Percentiles rank a stretch among this genome's conserved stretches.
Conservation (phyloP, 768 basidiomycete species). For the Amanita pallidorosea region DNA sequence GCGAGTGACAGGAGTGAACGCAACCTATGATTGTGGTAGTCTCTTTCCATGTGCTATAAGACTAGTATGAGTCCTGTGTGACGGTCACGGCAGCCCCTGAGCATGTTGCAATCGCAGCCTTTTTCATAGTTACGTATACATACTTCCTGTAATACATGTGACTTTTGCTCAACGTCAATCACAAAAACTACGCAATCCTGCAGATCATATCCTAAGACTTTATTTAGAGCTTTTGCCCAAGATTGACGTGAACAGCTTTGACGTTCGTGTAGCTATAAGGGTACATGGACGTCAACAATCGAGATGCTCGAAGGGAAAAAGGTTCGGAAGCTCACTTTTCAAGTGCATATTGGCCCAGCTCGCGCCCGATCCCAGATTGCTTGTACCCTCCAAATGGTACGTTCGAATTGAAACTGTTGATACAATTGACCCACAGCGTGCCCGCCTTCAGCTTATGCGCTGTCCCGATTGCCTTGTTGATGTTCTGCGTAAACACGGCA, state of each 20-base stretch:
- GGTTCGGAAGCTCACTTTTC: slow-evolving; percentile 38
- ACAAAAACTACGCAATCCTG: background rate
- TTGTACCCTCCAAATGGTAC: slow-evolving; percentile 86
- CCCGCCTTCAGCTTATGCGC: slow-evolving; percentile 75
- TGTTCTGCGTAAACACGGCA: slow-evolving; percentile 74
- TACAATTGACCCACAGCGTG: slow-evolving; percentile 62
- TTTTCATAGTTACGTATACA: too few species aligned
- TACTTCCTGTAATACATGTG: too few species aligned
- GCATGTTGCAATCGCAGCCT: too few species aligned
- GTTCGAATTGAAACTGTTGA: slow-evolving; percentile 36
- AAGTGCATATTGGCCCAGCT: slow-evolving; percentile 70
- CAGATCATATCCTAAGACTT: background rate
- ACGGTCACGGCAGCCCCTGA: too few species aligned
- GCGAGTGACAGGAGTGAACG: too few species aligned
- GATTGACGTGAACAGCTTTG: slow-evolving; percentile 62
- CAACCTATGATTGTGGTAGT: too few species aligned
- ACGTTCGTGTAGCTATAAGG: slow-evolving; percentile 48
- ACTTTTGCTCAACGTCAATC: too few species aligned
- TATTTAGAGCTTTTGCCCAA: slow-evolving; percentile 23
- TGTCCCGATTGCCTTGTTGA: slow-evolving; percentile 62
- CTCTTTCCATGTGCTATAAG: too few species aligned
- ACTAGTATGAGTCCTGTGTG: too few species aligned
- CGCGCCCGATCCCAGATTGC: slow-evolving; percentile 72
- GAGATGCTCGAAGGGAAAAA: background rate
- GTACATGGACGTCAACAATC: slow-evolving; percentile 2